Percentiles rank a stretch among this genome's conserved stretches.
phyloP scores from a whole-genome alignment of 805 yeast genomes.

The Saturnispora serradocipensis region DNA sequence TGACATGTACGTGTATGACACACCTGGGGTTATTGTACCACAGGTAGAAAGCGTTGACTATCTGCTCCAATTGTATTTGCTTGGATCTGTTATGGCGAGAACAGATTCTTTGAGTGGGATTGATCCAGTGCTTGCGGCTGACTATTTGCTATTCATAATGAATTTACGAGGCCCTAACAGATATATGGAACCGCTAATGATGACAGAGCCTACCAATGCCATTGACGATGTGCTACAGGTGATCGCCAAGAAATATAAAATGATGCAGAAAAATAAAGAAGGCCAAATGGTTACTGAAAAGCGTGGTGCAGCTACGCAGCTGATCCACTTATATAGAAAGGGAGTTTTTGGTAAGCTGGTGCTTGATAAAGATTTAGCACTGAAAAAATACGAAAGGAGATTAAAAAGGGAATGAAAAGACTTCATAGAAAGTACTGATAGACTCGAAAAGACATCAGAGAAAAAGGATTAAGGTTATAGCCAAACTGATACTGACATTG shows the following conservation, averaged over 20 bases:
- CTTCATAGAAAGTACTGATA: too few species aligned
- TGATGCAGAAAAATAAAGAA: constrained; percentile 12
- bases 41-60: constrained; percentile 52
- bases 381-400: constrained; percentile 5
- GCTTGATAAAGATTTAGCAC: constrained; percentile 20
- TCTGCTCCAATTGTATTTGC: constrained; percentile 64
- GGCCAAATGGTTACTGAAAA: constrained; percentile 36
- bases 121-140: constrained; percentile 82
- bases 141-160: constrained; percentile 65
- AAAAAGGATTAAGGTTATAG: too few species aligned
- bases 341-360: constrained; percentile 36
- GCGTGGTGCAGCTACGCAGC: constrained; percentile 50
- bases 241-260: constrained; percentile 34
- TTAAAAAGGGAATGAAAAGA: constrained; percentile 2
- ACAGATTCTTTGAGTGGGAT: constrained; percentile 30
- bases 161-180: constrained; percentile 44
- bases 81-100: constrained; percentile 63
- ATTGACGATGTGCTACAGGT: constrained; percentile 45
- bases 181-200: constrained; percentile 1
- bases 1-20: constrained; percentile 65
- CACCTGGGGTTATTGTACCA: constrained; percentile 91
- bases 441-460: too few species aligned
- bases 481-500: too few species aligned
- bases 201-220: constrained; percentile 62
- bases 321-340: constrained; percentile 54